phyloP scores from a whole-genome alignment of 2,329 filamentous ascomycete species.

The Alternaria triticimaculans region DNA sequence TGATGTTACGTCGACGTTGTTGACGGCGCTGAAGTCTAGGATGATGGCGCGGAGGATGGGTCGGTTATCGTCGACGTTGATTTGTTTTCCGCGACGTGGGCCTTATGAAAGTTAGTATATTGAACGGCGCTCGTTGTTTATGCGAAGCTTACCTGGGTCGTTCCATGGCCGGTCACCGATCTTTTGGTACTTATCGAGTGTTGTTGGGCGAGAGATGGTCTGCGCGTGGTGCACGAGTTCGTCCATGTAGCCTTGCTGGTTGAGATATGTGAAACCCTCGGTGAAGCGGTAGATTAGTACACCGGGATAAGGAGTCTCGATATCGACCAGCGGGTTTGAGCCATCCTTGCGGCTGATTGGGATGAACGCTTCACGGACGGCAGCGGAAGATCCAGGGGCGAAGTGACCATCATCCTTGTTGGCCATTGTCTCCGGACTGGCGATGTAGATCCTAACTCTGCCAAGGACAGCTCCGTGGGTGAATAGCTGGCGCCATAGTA shows the following conservation, averaged over 20 bases:
- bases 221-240: conserved; percentile 59
- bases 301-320: conserved; percentile 85
- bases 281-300: conserved; percentile 96
- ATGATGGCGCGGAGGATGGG: conserved; percentile 88
- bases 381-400: conserved; percentile 8
- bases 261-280: conserved; percentile 96
- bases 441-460: conserved; percentile 80
- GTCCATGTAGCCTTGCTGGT: conserved; percentile 87
- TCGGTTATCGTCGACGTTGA: conserved; percentile 57
- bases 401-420: conserved; percentile 37
- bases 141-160: conserved; percentile 67
- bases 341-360: conserved; percentile 88
- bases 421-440: conserved; percentile 78
- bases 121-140: neutral
- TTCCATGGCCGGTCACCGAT: conserved; percentile 84
- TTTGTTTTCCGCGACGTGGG: conserved; percentile 64
- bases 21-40: conserved; percentile 90
- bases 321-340: conserved; percentile 80
- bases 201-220: conserved; percentile 75
- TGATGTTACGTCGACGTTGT: conserved; percentile 92
- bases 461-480: conserved; percentile 80
- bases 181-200: conserved; percentile 66
- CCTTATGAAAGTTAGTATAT: neutral
- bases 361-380: conserved; percentile 54
- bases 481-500: conserved; percentile 84